Conservation (phyloP, 495 filamentous ascomycete genomes). For the Pseudoneurospora amorphoporcata region DNA sequence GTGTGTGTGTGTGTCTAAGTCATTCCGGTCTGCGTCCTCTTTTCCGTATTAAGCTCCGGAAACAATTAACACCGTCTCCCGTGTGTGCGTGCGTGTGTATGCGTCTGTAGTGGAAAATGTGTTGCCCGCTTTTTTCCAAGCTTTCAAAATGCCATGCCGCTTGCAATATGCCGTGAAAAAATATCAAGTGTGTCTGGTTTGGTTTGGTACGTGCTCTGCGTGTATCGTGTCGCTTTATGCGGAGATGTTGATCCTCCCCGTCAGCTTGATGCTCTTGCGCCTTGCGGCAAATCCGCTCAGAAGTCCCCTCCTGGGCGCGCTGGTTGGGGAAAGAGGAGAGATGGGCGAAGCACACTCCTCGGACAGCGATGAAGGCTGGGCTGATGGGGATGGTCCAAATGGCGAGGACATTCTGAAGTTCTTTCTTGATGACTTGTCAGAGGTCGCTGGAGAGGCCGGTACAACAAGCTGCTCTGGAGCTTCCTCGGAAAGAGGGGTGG, state of each 20-base stretch:
- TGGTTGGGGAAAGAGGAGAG: not conserved
- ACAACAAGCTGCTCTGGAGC: not conserved
- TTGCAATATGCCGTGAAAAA: not conserved
- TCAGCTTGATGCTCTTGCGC: constrained; percentile 29
- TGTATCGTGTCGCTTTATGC: not conserved
- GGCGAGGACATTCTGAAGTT: not conserved
- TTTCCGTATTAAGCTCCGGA: not conserved
- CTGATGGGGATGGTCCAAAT: not conserved
- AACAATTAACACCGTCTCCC: not conserved
- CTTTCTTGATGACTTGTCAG: not conserved
- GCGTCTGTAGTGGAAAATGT: no score
- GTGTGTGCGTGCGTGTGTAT: not conserved
- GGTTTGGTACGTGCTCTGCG: not conserved
- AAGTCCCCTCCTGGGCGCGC: constrained; percentile 23
- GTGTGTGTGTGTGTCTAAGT: not conserved
- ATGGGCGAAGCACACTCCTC: not conserved
- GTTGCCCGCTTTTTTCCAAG: not conserved
- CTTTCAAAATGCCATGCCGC: not conserved
- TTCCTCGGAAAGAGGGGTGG: not conserved
- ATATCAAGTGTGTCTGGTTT: not conserved
- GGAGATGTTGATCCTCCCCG: constrained; percentile 9
- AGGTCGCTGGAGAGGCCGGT: not conserved
- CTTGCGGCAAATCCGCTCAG: constrained; percentile 31
- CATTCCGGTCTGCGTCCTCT: not conserved
- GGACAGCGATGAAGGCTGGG: not conserved